phyloP scores from a whole-genome alignment of 306 rosid species.

The Carpinus viminea region DNA sequence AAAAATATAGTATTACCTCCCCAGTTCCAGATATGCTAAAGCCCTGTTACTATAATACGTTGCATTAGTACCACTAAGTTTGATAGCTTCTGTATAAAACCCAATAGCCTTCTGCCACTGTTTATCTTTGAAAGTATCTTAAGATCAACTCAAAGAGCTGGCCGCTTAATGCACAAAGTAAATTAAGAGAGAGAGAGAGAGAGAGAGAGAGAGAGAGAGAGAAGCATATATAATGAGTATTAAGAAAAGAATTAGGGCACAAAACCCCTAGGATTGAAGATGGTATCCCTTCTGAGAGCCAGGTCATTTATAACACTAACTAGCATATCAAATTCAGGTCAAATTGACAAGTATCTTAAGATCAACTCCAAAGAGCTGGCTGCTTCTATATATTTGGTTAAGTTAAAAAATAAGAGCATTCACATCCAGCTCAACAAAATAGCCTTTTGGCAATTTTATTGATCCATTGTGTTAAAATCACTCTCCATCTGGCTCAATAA shows the following conservation, averaged over 20 bases:
- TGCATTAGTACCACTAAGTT: constrained; percentile 69
- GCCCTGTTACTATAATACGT: constrained; percentile 96
- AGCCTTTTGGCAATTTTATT: no score
- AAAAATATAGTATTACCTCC: constrained; percentile 53
- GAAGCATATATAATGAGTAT: background rate
- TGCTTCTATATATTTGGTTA: background rate
- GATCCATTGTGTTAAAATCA: no score
- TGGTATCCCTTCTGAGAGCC: background rate
- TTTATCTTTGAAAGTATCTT: constrained; percentile 83
- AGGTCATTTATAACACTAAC: background rate
- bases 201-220: background rate
- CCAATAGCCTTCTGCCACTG: constrained; percentile 92
- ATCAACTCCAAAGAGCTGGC: background rate
- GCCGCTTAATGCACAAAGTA: background rate
- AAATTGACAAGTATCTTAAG: background rate
- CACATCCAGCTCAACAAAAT: no score
- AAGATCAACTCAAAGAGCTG: no score
- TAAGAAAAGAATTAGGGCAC: background rate
- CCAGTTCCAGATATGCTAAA: constrained; percentile 79
- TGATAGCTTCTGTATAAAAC: constrained; percentile 88
- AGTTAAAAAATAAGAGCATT: background rate
- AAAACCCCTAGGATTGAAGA: background rate
- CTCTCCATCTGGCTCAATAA: no score
- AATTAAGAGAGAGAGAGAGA: background rate
- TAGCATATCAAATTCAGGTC: background rate